These are phyloP conservation scores for Aspergillus sp. DNA, from an alignment of 2,329 filamentous ascomycete genomes.

Conservation along the genomic window DNA sequence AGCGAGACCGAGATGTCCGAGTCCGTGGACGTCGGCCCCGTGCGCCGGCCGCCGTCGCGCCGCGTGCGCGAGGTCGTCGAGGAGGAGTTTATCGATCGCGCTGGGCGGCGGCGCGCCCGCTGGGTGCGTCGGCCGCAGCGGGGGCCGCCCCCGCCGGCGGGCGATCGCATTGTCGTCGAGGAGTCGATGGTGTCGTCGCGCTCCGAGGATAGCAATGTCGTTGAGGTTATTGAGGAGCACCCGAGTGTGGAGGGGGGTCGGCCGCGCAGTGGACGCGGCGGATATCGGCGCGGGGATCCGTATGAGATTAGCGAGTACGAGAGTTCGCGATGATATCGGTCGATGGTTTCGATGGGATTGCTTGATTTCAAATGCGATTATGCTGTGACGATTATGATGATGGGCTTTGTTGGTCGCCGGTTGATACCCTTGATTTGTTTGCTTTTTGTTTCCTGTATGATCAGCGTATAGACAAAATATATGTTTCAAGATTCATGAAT, in stretches of 20 bases:
- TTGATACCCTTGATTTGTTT: background rate
- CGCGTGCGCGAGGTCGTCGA: slow-evolving; percentile 29
- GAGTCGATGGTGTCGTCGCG: slow-evolving; percentile 29
- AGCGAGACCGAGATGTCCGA: slow-evolving; percentile 29
- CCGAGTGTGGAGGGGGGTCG: slow-evolving; percentile 32
- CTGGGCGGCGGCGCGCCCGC: background rate
- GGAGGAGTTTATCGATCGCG: slow-evolving; percentile 16
- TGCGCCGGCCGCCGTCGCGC: slow-evolving; percentile 16
- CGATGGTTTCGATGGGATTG: background rate
- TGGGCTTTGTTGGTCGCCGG: background rate
- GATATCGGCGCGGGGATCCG: slow-evolving; percentile 51
- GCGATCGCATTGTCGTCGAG: slow-evolving; percentile 29
- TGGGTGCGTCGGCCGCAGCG: slow-evolving; percentile 23
- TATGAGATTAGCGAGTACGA: slow-evolving; percentile 35
- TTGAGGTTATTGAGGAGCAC: slow-evolving; percentile 60
- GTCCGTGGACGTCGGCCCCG: slow-evolving; percentile 14
- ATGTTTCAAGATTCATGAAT: slow-evolving; percentile 1
- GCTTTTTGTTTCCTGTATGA: background rate
- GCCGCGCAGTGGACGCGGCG: slow-evolving; percentile 35
- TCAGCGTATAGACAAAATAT: background rate
- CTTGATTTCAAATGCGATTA: background rate
- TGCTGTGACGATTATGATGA: background rate
- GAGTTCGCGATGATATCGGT: slow-evolving; percentile 9
- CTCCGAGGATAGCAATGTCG: slow-evolving; percentile 50
- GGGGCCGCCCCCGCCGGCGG: slow-evolving; percentile 16